These are phyloP conservation scores for Beta macrorhiza DNA, from an alignment of 179 eudicot genomes.

Conservation along the genomic window DNA sequence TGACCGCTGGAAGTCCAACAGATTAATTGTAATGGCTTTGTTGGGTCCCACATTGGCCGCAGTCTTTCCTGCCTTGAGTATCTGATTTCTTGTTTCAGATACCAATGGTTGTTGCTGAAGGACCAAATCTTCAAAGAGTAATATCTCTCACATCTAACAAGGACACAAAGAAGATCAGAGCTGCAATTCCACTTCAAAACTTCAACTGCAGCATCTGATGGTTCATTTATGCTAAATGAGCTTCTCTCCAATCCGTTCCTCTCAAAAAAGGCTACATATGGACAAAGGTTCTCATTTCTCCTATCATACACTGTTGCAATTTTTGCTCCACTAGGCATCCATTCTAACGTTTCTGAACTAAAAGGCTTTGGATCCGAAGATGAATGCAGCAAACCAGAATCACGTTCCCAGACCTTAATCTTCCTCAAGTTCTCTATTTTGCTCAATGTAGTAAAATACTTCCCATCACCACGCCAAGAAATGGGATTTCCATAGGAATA, in stretches of 20 bases:
- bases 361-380: conserved; percentile 74
- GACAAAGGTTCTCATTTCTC: conserved; percentile 52
- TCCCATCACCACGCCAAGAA: conserved; percentile 97
- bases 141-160: conserved; percentile 59
- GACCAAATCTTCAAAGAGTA: conserved; percentile 78
- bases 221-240: conserved; percentile 67
- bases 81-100: conserved; percentile 85
- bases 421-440: conserved; percentile 45
- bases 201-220: conserved; percentile 51
- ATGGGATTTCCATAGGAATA: conserved; percentile 44
- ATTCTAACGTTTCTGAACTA: conserved; percentile 57
- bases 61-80: conserved; percentile 56
- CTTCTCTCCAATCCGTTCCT: conserved; percentile 93
- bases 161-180: conserved; percentile 77
- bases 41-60: conserved; percentile 82
- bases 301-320: conserved; percentile 64
- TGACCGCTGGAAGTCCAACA: conserved; percentile 81
- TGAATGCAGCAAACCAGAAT: conserved; percentile 72
- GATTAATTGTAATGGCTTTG: conserved; percentile 71
- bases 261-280: conserved; percentile 73
- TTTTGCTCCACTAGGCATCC: conserved; percentile 96
- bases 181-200: conserved; percentile 73
- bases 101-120: conserved; percentile 94
- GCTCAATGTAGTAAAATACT: conserved; percentile 82
- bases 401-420: conserved; percentile 94